Evolutionary conservation across 2,329 filamentous ascomycete genomes (phyloP).

Genomic region (Dendrostoma leiphaemia): DNA sequence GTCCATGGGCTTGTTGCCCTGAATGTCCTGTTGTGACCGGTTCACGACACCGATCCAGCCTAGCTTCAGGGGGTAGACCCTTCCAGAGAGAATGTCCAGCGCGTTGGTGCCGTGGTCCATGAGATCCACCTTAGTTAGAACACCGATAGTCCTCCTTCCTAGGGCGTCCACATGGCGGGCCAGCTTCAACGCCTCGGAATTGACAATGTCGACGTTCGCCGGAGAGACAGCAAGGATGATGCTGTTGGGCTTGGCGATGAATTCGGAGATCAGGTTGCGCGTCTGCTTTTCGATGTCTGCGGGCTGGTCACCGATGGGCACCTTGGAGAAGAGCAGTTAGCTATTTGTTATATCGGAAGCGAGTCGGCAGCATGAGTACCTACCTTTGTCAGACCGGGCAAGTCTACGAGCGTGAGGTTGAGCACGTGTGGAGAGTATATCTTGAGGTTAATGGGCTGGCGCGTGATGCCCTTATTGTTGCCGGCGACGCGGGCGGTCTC

Average conservation of each 20-base stretch:
- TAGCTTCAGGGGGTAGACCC: constrained; percentile 94
- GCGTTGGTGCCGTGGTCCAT: constrained; percentile 99
- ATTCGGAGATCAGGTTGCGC: constrained; percentile 96
- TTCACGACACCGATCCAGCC: constrained; percentile 99
- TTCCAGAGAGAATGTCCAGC: constrained; percentile 93
- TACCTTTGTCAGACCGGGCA: constrained; percentile 81
- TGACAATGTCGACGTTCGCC: constrained; percentile 96
- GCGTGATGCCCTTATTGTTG: constrained; percentile 93
- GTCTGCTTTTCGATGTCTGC: constrained; percentile 97
- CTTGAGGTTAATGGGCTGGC: constrained; percentile 92
- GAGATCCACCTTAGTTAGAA: constrained; percentile 96
- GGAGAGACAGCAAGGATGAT: constrained; percentile 96
- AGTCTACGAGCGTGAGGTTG: constrained; percentile 91
- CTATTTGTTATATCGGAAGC: not conserved
- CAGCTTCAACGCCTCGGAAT: constrained; percentile 95
- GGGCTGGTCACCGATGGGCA: constrained; percentile 93
- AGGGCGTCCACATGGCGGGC: constrained; percentile 96
- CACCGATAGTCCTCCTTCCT: constrained; percentile 96
- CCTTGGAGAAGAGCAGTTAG: constrained; percentile 43
- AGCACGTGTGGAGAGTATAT: constrained; percentile 99
- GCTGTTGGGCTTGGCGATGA: constrained; percentile 97
- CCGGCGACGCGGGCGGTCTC: constrained; percentile 98
- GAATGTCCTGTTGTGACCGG: constrained; percentile 96
- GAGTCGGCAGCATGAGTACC: not conserved
- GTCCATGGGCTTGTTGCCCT: constrained; percentile 89